These are phyloP conservation scores for Lagenidium sp. DNA, from an alignment of 352 stramenopile genomes.

Conservation along the genomic window DNA sequence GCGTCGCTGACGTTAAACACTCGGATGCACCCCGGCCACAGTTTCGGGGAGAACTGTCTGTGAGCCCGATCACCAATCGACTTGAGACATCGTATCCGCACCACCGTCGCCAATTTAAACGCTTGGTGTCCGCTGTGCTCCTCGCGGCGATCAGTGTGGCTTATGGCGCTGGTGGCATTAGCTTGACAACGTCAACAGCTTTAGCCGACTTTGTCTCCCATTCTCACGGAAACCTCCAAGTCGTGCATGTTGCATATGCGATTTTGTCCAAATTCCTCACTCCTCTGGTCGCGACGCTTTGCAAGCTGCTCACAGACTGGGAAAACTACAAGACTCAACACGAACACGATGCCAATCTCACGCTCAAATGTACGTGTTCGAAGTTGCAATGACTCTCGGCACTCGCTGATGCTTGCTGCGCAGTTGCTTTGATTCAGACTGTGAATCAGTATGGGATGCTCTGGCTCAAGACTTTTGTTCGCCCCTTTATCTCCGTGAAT, in stretches of 20 bases:
- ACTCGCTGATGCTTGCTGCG: neutral
- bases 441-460: slow-evolving; percentile 50
- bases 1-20: slow-evolving; percentile 21
- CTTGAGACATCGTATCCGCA: slow-evolving; percentile 39
- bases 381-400: neutral
- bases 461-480: slow-evolving; percentile 41
- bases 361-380: slow-evolving; percentile 55
- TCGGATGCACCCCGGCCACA: slow-evolving; percentile 24
- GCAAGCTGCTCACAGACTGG: slow-evolving; percentile 40
- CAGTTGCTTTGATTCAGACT: slow-evolving; percentile 49
- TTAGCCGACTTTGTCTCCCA: slow-evolving; percentile 13
- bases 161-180: slow-evolving; percentile 18
- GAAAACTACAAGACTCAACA: slow-evolving; percentile 66
- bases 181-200: slow-evolving; percentile 23
- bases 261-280: slow-evolving; percentile 27
- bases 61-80: slow-evolving; percentile 44
- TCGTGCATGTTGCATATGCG: slow-evolving; percentile 26
- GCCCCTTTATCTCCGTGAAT: slow-evolving; percentile 19
- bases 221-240: slow-evolving; percentile 15
- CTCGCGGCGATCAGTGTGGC: slow-evolving; percentile 13
- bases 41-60: slow-evolving; percentile 38
- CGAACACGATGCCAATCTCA: slow-evolving; percentile 60
- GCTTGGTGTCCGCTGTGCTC: slow-evolving; percentile 13
- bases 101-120: slow-evolving; percentile 18
- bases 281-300: slow-evolving; percentile 14